These are phyloP conservation scores for Prototheca wickerhamii DNA, from an alignment of 163 green algal species.

Conservation along the genomic window DNA sequence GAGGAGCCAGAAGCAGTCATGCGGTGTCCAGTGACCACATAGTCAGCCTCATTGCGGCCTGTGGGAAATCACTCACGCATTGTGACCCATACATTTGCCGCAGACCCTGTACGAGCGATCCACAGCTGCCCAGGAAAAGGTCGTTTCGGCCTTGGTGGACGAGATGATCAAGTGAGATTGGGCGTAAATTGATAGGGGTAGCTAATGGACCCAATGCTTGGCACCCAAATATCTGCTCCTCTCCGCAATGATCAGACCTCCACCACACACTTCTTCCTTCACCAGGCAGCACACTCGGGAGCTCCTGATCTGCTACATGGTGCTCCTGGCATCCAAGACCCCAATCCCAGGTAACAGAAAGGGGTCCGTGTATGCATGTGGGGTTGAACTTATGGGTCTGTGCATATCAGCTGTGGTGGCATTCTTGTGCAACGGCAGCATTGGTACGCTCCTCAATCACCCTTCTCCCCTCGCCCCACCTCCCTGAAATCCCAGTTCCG, in stretches of 20 bases:
- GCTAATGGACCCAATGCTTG: too few relatives aligned
- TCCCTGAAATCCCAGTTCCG: not conserved
- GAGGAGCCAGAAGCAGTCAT: too few relatives aligned
- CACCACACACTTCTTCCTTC: not conserved
- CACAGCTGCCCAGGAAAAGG: conserved; percentile 40
- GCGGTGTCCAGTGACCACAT: too few relatives aligned
- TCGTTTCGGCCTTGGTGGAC: conserved; percentile 33
- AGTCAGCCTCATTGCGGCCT: not conserved
- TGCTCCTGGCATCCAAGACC: conserved; percentile 35
- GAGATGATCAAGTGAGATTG: conserved; percentile 29
- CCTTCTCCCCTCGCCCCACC: not conserved
- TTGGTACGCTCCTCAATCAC: not conserved
- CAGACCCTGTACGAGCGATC: conserved; percentile 49
- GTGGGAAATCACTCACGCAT: not conserved
- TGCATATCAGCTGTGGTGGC: too few relatives aligned
- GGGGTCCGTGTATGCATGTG: too few relatives aligned
- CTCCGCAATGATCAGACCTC: not conserved
- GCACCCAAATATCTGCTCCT: too few relatives aligned
- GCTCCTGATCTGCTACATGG: conserved; percentile 49
- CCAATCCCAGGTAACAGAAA: not conserved
- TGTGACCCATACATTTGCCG: conserved; percentile 8
- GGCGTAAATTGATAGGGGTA: not conserved
- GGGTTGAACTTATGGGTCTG: too few relatives aligned
- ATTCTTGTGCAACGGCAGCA: too few relatives aligned
- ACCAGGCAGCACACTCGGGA: conserved; percentile 31